Evolutionary conservation across 306 rosid genomes (phyloP).

Genomic region (Abrus precatorius): DNA sequence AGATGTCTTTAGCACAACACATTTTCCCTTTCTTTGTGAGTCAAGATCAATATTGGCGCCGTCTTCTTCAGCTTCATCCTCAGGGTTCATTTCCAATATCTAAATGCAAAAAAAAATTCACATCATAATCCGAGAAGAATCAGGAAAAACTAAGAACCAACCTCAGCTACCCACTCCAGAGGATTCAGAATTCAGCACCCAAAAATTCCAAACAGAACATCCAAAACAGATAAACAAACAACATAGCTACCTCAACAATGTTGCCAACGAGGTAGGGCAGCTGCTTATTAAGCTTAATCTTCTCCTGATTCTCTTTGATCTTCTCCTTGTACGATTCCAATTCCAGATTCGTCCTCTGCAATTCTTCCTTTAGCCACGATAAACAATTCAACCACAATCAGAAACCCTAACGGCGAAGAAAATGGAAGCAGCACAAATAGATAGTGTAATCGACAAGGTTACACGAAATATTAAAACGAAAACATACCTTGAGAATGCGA

Average conservation of each 20-base stretch:
- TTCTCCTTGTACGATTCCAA: constrained; percentile 86
- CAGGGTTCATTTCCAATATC: constrained; percentile 98
- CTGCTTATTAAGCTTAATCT: constrained; percentile 96
- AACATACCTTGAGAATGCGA: constrained; percentile 83
- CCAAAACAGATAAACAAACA: neutral
- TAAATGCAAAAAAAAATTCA: constrained; percentile 35
- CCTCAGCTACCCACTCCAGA: neutral
- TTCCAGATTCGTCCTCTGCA: constrained; percentile 88
- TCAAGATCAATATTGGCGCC: constrained; percentile 98
- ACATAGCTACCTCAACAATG: constrained; percentile 80
- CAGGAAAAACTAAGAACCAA: neutral
- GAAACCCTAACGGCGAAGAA: constrained; percentile 37
- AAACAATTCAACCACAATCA: constrained; percentile 29
- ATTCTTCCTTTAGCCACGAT: constrained; percentile 71
- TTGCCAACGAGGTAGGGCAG: constrained; percentile 95
- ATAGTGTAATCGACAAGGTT: neutral
- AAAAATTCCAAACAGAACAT: neutral
- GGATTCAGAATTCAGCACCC: neutral
- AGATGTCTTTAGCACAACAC: constrained; percentile 94
- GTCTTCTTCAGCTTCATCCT: constrained; percentile 96
- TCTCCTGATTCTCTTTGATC: constrained; percentile 95
- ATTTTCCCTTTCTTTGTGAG: constrained; percentile 92
- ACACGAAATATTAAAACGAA: neutral
- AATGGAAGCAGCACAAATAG: neutral
- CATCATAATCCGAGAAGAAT: neutral